Percentiles rank a stretch among this genome's conserved stretches.
phyloP scores from a whole-genome alignment of 768 basidiomycete genomes.

The Naganishia vaughanmartiniae region DNA sequence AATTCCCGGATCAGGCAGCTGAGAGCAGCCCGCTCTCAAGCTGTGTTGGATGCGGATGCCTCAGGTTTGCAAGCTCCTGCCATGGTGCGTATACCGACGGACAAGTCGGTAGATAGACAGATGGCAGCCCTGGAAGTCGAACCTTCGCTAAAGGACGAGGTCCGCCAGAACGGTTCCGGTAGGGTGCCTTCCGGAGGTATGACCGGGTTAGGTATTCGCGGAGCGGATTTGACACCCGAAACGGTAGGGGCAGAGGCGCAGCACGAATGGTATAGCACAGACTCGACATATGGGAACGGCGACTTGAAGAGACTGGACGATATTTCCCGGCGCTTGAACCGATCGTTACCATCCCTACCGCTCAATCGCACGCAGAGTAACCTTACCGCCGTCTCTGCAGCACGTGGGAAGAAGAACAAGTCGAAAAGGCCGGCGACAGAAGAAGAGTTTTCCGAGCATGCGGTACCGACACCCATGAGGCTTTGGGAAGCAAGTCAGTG shows the following conservation, averaged over 20 bases:
- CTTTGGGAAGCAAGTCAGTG: constrained; percentile 31
- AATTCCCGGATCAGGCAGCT: constrained; percentile 4
- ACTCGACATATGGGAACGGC: background rate
- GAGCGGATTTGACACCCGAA: constrained; percentile 1
- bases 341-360: constrained; percentile 6
- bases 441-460: constrained; percentile 28
- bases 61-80: constrained; percentile 10
- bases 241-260: background rate
- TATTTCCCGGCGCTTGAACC: constrained; percentile 1
- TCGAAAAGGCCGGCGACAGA: constrained; percentile 13
- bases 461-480: constrained; percentile 11
- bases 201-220: constrained; percentile 13
- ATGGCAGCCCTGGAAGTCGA: background rate
- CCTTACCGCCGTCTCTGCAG: background rate
- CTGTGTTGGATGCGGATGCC: background rate
- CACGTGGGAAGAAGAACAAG: background rate
- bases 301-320: background rate
- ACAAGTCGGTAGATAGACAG: background rate
- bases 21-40: constrained; percentile 8
- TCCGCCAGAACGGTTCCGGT: no score
- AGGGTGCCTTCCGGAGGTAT: background rate
- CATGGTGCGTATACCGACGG: background rate
- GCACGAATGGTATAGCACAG: background rate
- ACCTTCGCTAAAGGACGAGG: background rate
- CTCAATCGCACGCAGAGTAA: constrained; percentile 19